These are phyloP conservation scores for Heterobasidion annosum DNA, from an alignment of 1,284 basidiomycete genomes.

Conservation along the genomic window DNA sequence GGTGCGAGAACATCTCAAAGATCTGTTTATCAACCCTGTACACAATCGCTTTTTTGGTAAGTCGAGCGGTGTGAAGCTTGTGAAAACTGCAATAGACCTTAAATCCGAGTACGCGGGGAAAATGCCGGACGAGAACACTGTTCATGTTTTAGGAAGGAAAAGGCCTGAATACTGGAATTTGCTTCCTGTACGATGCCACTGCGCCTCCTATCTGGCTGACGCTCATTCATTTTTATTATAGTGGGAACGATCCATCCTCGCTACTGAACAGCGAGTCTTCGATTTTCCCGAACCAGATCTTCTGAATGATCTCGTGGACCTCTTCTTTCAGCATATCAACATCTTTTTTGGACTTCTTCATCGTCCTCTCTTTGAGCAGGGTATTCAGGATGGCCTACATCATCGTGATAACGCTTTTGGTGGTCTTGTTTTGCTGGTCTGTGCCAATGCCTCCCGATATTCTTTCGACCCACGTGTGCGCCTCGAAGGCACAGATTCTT, in stretches of 20 bases:
- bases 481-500: constrained; percentile 28
- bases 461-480: constrained; percentile 48
- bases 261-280: constrained; percentile 12
- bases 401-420: constrained; percentile 36
- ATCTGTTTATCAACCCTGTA: constrained; percentile 22
- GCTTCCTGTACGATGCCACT: constrained; percentile 11
- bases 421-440: constrained; percentile 38
- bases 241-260: constrained; percentile 32
- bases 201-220: neutral
- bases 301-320: constrained; percentile 30
- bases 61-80: constrained; percentile 58
- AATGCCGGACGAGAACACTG: constrained; percentile 7
- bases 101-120: constrained; percentile 47
- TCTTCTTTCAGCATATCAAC: constrained; percentile 37
- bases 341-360: constrained; percentile 39
- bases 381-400: constrained; percentile 29
- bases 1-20: constrained; percentile 21
- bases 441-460: constrained; percentile 41
- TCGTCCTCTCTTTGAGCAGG: constrained; percentile 33
- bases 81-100: constrained; percentile 59
- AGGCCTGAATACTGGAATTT: constrained; percentile 7
- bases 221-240: neutral
- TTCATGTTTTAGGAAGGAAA: constrained; percentile 2
- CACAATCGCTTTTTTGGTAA: constrained; percentile 61
- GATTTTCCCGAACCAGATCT: constrained; percentile 28